Evolutionary conservation across 441 rosid species (phyloP).

Genomic region (Rhodomyrtus psidioides): DNA sequence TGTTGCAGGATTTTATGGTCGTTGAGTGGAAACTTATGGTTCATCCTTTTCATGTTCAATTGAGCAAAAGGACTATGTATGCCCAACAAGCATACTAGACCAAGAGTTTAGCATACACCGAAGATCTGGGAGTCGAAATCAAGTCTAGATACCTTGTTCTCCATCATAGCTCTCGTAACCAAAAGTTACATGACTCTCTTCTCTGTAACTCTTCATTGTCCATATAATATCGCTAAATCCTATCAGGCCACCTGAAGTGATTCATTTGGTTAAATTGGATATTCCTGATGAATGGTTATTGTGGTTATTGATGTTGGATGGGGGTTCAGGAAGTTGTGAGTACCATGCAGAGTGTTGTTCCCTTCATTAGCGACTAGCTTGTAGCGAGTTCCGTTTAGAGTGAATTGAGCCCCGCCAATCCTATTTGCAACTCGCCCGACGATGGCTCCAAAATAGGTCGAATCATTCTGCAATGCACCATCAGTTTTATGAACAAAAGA

Average conservation of each 20-base stretch:
- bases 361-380: slow-evolving; percentile 45
- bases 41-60: background rate
- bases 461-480: slow-evolving; percentile 31
- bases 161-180: slow-evolving; percentile 48
- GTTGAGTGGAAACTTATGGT: background rate
- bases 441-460: slow-evolving; percentile 53
- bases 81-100: background rate
- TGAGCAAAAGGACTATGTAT: background rate
- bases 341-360: slow-evolving; percentile 53
- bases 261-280: background rate
- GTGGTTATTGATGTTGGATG: background rate
- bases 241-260: slow-evolving; percentile 46
- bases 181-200: slow-evolving; percentile 42
- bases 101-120: background rate
- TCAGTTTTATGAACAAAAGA: background rate
- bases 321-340: background rate
- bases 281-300: background rate
- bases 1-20: background rate
- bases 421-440: slow-evolving; percentile 68
- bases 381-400: slow-evolving; percentile 27
- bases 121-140: background rate
- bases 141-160: slow-evolving; percentile 44
- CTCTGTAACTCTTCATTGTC: slow-evolving; percentile 27
- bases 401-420: slow-evolving; percentile 41
- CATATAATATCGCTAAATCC: slow-evolving; percentile 57